Conservation (phyloP, 495 filamentous ascomycete species). For the Melanomma pulvis-pyrius region DNA sequence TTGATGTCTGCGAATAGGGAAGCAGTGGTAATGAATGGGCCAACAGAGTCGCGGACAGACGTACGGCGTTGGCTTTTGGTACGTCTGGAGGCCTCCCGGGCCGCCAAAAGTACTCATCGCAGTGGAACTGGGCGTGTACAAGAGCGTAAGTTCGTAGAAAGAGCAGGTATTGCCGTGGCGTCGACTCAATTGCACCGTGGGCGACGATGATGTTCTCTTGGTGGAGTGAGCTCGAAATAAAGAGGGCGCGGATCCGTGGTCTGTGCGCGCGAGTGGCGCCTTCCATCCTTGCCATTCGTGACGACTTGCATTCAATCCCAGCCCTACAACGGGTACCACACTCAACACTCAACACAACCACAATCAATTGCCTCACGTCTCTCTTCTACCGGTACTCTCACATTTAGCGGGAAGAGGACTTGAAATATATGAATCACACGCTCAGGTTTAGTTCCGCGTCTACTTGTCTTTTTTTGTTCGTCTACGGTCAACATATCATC, state of each 20-base stretch:
- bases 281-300: neutral
- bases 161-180: neutral
- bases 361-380: too few species aligned
- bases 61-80: constrained; percentile 76
- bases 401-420: too few species aligned
- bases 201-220: constrained; percentile 13
- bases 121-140: neutral
- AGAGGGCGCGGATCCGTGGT: constrained; percentile 18
- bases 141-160: neutral
- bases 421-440: too few species aligned
- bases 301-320: too few species aligned
- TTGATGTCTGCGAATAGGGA: neutral
- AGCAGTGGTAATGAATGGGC: neutral
- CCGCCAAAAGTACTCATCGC: constrained; percentile 62
- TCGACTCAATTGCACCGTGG: constrained; percentile 12
- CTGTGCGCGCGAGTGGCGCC: neutral
- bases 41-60: constrained; percentile 41
- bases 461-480: neutral
- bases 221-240: constrained; percentile 33
- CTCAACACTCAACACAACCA: neutral
- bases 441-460: neutral
- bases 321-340: neutral
- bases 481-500: neutral
- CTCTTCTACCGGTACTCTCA: too few species aligned
- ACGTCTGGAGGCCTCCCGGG: constrained; percentile 70